Evolutionary conservation across 2,329 filamentous ascomycete genomes (phyloP).

Genomic region (Sphaerulina populicola): DNA sequence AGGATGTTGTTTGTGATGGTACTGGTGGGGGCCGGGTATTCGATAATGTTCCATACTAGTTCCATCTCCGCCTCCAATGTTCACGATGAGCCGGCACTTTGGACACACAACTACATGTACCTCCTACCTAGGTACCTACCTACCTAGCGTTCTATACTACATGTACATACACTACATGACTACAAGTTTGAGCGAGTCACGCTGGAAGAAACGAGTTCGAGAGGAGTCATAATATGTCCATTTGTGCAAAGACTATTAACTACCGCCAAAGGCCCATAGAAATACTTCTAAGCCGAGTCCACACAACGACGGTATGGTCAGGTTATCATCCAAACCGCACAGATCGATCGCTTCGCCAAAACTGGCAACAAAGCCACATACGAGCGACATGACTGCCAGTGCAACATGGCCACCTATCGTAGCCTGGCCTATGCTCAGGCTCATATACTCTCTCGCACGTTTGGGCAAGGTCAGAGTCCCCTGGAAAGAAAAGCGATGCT

Average conservation of each 20-base stretch:
- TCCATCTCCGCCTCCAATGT: too few relatives aligned
- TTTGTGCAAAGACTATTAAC: constrained; percentile 5
- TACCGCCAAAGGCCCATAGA: constrained; percentile 64
- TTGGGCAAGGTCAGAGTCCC: constrained; percentile 64
- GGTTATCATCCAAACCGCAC: constrained; percentile 92
- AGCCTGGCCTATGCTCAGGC: constrained; percentile 50
- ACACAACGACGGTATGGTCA: constrained; percentile 90
- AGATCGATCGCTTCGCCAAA: constrained; percentile 84
- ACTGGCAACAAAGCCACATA: constrained; percentile 81
- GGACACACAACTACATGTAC: too few relatives aligned
- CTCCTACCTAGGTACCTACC: too few relatives aligned
- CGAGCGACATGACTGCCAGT: constrained; percentile 70
- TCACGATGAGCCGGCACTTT: too few relatives aligned
- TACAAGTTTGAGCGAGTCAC: too few relatives aligned
- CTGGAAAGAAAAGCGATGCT: constrained; percentile 69
- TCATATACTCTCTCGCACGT: constrained; percentile 51
- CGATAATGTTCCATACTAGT: too few relatives aligned
- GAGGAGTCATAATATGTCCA: constrained; percentile 2
- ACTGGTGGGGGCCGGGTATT: too few relatives aligned
- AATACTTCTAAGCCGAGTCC: constrained; percentile 86
- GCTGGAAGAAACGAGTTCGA: neutral
- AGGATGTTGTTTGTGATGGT: too few relatives aligned
- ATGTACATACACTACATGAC: too few relatives aligned
- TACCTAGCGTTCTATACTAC: too few relatives aligned
- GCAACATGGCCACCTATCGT: constrained; percentile 64